Base-by-base conservation (phyloP, 495 filamentous ascomycete genomes). In the Astrocystis sublimbata region DNA sequence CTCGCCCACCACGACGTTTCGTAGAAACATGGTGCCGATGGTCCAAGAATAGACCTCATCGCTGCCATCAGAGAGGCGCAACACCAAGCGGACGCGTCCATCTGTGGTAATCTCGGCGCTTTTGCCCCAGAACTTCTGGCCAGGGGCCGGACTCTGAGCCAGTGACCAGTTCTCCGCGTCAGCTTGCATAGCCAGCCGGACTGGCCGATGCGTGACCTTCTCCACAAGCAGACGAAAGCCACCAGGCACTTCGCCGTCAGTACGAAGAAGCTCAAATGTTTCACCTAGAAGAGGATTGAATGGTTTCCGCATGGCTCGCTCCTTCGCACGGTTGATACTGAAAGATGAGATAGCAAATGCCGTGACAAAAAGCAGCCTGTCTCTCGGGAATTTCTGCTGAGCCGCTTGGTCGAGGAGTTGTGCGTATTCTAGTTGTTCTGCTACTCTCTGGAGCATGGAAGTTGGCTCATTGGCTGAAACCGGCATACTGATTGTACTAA, bases 61-160 rank as follows among this genome's bases (percentile, higher is more conserved):
- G 0, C 74, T 84, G 12, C 79, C 78, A 67, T 92, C 89, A n/a
- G 78, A 62, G 17, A 83, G 71, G 28, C 76, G 74, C 24, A 96
- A 75, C 36, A 79, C 82, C 35, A 98, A 77, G 21, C 92, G 84
- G 9, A 89, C 87, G 21, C 91, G 88, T 10, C 94, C 94, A 43
- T 96, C 93, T 0, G 92, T 98, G 47, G 87, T 91, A 61, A 98
- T 83, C 75, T 98, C 94, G 17, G 90, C 90, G 57, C 87, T 92
- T 76, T 98, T 98, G 46, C 94, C 94, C 94, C 94, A 98, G 79
- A 98, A 98, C 65, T 98, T 97, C 70, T 98, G 94, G 8, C 87
- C 87, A 3, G 94, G 94, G 67, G 88, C 86, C 0, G 94, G 92
- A 6, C 88, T 88, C 71, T 98, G 94, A 5, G 89, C 80, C 59